Percentiles rank a stretch among this genome's conserved stretches.
These are phyloP conservation scores for Aspergillus melleus DNA, from an alignment of 2,329 filamentous ascomycete species.

Conservation along the genomic window DNA sequence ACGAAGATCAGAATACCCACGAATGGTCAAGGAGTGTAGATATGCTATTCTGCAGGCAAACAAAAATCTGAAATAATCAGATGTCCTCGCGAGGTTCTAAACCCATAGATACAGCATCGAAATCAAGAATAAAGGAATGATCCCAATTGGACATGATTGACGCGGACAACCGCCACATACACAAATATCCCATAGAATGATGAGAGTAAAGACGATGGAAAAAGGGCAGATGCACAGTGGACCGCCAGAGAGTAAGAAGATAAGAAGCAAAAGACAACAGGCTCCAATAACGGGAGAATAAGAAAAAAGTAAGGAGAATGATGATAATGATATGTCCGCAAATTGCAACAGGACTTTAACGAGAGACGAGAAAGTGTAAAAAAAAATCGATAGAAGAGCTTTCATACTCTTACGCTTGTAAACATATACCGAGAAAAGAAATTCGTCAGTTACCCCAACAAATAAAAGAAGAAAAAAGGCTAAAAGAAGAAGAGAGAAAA, in stretches of 20 bases:
- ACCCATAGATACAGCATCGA: neutral
- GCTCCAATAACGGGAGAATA: constrained; percentile 27
- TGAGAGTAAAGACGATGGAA: constrained; percentile 8
- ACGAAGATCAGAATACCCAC: neutral
- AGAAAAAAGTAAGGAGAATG: constrained; percentile 16
- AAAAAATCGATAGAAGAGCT: constrained; percentile 21
- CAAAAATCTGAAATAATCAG: constrained; percentile 1
- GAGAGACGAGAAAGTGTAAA: constrained; percentile 33
- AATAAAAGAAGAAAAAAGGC: constrained; percentile 17
- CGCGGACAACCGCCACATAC: constrained; percentile 7
- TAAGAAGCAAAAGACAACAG: constrained; percentile 15
- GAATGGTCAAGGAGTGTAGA: constrained; percentile 15
- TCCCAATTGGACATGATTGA: constrained; percentile 5
- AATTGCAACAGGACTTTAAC: constrained; percentile 32
- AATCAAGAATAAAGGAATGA: constrained; percentile 6
- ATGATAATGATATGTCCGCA: constrained; percentile 20
- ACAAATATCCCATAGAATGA: constrained; percentile 7
- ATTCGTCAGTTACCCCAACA: constrained; percentile 34
- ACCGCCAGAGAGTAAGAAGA: constrained; percentile 11
- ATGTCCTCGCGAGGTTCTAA: neutral
- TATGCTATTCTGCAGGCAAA: constrained; percentile 11
- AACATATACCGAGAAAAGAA: constrained; percentile 32
- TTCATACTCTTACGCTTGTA: constrained; percentile 34
- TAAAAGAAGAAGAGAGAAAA: neutral
- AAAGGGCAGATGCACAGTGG: constrained; percentile 7